Evolutionary conservation across 2,329 filamentous ascomycete species (phyloP), one percentile per base, ranked within the genome.

Genomic region (Lasiodiplodia theobromae): DNA sequence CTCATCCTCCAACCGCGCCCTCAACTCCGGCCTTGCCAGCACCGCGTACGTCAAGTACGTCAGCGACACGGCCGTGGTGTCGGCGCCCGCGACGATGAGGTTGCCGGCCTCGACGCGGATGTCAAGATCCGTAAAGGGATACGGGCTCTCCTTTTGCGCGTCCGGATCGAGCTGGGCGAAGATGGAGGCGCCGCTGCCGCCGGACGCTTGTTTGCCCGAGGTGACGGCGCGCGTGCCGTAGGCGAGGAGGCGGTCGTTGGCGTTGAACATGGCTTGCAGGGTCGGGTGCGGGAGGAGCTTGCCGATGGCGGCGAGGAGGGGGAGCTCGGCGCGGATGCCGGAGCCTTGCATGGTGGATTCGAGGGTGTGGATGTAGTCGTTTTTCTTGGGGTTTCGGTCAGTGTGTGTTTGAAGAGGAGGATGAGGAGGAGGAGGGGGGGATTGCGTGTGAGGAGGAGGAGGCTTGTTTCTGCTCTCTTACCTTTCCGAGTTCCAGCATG

Each of bases 401-500:
- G n/a, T n/a, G n/a, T n/a, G n/a, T n/a, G n/a, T 18, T 44, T 44
- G 40, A 4, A 18, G 31, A 21, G 16, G 57, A 34, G 8, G 23
- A n/a, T n/a, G n/a, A n/a, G n/a, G n/a, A n/a, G n/a, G n/a, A n/a
- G 16, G 40, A 4, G 6, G n/a, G 21, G 21, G 23, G 18, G 7
- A 4, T 18, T 25, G 8, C 12, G 21, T 28, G 25, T 25, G 25
- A 25, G 14, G 18, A 34, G 16, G 40, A 38, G 57, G 25, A 3
- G 10, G 10, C n/a, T n/a, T n/a, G n/a, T n/a, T n/a, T n/a, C n/a
- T n/a, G n/a, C n/a, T 44, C 47, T 66, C 76, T 69, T 72, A 86
- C 85, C 76, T 84, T 74, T 18, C 84, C 85, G 4, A 74, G 73
- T 67, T 88, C 85, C 4, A 89, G 73, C 77, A 84, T 84, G 0